Conservation (phyloP, 176 grass and related monocot genomes). For the Hsuehochloa calcarea region DNA sequence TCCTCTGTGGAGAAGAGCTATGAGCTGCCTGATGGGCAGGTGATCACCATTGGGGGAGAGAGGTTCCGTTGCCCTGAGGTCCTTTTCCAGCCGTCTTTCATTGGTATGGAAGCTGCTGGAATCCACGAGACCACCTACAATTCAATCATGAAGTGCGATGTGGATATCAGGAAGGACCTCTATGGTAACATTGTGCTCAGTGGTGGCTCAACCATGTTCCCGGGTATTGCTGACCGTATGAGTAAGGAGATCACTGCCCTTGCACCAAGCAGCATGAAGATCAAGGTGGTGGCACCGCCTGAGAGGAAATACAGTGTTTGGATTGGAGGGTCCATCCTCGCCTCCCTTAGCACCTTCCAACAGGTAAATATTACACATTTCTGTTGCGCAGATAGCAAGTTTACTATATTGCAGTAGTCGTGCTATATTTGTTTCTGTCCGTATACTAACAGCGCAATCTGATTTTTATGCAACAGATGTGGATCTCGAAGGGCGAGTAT, state of each 20-base stretch:
- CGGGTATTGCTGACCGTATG: conserved; percentile 77
- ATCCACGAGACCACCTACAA: conserved; percentile 81
- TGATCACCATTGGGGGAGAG: conserved; percentile 68
- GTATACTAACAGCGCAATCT: neutral
- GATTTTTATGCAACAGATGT: conserved; percentile 45
- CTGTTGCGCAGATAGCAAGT: neutral
- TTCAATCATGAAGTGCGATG: conserved; percentile 86
- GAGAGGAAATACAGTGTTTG: conserved; percentile 78
- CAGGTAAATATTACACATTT: conserved; percentile 39
- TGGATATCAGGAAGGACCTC: conserved; percentile 78
- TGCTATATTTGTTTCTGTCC: neutral
- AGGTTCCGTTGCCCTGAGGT: conserved; percentile 79
- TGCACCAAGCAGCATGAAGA: conserved; percentile 59
- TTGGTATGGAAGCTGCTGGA: conserved; percentile 64
- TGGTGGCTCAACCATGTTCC: conserved; percentile 84
- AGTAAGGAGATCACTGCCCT: conserved; percentile 77
- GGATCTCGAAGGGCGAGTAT: conserved; percentile 55
- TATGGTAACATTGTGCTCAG: conserved; percentile 72
- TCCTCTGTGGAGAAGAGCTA: conserved; percentile 67
- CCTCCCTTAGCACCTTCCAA: conserved; percentile 77
- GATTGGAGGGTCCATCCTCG: conserved; percentile 80
- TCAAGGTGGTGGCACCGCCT: conserved; percentile 62
- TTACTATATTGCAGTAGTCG: neutral
- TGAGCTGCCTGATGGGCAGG: conserved; percentile 63
- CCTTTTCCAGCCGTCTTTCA: conserved; percentile 70